A percentile compares a stretch with the other conserved stretches of the same genome.
phyloP scores from a whole-genome alignment of 805 yeast genomes.

The Starmerella gropengiesseri region DNA sequence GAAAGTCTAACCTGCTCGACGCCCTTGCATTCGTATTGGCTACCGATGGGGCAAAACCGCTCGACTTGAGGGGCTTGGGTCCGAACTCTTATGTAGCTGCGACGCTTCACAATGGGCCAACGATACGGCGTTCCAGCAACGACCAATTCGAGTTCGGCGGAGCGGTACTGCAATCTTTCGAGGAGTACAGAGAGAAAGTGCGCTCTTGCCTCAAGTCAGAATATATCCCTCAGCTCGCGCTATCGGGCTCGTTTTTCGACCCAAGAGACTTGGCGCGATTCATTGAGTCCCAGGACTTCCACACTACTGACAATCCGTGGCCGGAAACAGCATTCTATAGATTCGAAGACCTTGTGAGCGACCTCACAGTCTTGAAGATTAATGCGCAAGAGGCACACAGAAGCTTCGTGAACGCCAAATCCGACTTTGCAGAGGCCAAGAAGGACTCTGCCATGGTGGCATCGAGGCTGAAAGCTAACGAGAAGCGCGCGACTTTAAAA shows the following conservation, averaged over 20 bases:
- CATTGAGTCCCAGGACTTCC: slow-evolving; percentile 1
- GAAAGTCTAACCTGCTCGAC: slow-evolving; percentile 1
- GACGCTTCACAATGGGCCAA: background rate
- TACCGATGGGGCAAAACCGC: background rate
- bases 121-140: background rate
- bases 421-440: too few species aligned
- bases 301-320: too few species aligned
- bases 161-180: background rate
- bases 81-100: background rate
- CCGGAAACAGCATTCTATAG: too few species aligned
- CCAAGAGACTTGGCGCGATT: background rate
- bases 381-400: too few species aligned
- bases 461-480: too few species aligned
- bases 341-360: too few species aligned
- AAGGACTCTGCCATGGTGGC: too few species aligned
- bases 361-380: too few species aligned
- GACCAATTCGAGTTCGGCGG: too few species aligned
- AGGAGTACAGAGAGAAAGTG: background rate
- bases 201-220: background rate
- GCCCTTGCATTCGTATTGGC: background rate
- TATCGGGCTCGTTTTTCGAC: background rate
- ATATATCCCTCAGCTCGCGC: background rate
- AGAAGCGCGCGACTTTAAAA: too few species aligned
- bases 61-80: background rate
- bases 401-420: too few species aligned